Conservation (phyloP, 2,329 filamentous ascomycete genomes). For the Cytospora piceae region DNA sequence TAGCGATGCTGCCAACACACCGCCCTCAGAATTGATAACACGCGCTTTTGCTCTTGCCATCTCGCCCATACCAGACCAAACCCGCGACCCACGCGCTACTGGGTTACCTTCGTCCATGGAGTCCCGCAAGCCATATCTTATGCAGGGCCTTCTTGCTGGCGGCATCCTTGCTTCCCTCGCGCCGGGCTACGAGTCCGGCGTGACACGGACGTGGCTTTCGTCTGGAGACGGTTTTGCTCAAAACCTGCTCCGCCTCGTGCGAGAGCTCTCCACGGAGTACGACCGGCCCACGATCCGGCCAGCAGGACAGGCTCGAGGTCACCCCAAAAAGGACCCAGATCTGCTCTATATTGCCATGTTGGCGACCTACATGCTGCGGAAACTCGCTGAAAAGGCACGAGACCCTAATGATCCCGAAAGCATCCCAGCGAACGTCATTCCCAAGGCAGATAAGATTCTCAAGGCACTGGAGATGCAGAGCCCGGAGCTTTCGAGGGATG, state of each 20-base stretch:
- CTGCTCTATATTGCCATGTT: constrained; percentile 68
- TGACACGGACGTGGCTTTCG: constrained; percentile 80
- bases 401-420: constrained; percentile 56
- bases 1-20: constrained; percentile 65
- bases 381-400: constrained; percentile 68
- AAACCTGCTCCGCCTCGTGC: constrained; percentile 76
- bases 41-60: constrained; percentile 86
- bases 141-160: constrained; percentile 88
- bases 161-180: constrained; percentile 82
- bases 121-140: constrained; percentile 82
- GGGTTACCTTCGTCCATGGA: constrained; percentile 72
- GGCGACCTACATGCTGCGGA: constrained; percentile 68
- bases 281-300: constrained; percentile 50
- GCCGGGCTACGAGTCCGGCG: constrained; percentile 64
- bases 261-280: constrained; percentile 69
- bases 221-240: constrained; percentile 83
- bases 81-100: constrained; percentile 57
- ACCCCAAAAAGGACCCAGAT: constrained; percentile 52
- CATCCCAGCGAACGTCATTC: constrained; percentile 65
- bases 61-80: constrained; percentile 76
- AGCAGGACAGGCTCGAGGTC: constrained; percentile 40
- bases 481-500: constrained; percentile 64
- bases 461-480: constrained; percentile 68
- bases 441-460: constrained; percentile 68
- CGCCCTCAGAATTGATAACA: constrained; percentile 80